Percentiles rank a stretch among this genome's conserved stretches.
Evolutionary conservation across 2,329 filamentous ascomycete species (phyloP).

Genomic region (Macrophomina pseudophaseolina): DNA sequence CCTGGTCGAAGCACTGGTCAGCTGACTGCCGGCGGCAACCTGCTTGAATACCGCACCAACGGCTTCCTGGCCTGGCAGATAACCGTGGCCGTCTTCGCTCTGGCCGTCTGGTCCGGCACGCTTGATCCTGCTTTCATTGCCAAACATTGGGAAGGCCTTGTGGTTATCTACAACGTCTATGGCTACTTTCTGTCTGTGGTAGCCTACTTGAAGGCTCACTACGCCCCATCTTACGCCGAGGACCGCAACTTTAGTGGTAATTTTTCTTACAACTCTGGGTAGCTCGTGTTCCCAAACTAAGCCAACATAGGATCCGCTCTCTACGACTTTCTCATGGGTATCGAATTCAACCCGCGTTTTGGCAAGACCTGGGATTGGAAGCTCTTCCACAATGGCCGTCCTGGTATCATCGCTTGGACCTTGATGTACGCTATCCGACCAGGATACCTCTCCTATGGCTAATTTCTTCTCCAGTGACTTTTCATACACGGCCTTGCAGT

Average conservation of each 20-base stretch:
- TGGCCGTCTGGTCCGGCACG: neutral
- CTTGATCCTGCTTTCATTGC: constrained; percentile 23
- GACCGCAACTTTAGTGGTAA: constrained; percentile 27
- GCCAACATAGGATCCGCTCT: constrained; percentile 12
- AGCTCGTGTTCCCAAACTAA: neutral
- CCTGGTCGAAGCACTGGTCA: constrained; percentile 24
- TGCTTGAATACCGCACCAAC: constrained; percentile 27
- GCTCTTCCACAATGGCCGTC: constrained; percentile 46
- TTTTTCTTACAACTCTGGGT: neutral
- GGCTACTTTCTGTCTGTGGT: constrained; percentile 19
- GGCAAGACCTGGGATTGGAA: constrained; percentile 37
- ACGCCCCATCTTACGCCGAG: constrained; percentile 23
- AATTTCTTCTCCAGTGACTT: constrained; percentile 37
- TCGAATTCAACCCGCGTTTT: constrained; percentile 52
- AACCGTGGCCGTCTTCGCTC: neutral
- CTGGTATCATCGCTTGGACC: constrained; percentile 57
- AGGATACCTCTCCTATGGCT: constrained; percentile 8
- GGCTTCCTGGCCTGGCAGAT: constrained; percentile 23
- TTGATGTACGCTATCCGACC: constrained; percentile 44
- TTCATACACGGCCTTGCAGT: constrained; percentile 49
- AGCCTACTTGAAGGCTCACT: constrained; percentile 26
- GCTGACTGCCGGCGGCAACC: constrained; percentile 23
- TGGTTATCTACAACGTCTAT: constrained; percentile 23
- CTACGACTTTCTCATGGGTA: constrained; percentile 70
- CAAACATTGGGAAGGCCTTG: constrained; percentile 23